Conservation (phyloP, 441 rosid genomes). For the Hura crepitans region DNA sequence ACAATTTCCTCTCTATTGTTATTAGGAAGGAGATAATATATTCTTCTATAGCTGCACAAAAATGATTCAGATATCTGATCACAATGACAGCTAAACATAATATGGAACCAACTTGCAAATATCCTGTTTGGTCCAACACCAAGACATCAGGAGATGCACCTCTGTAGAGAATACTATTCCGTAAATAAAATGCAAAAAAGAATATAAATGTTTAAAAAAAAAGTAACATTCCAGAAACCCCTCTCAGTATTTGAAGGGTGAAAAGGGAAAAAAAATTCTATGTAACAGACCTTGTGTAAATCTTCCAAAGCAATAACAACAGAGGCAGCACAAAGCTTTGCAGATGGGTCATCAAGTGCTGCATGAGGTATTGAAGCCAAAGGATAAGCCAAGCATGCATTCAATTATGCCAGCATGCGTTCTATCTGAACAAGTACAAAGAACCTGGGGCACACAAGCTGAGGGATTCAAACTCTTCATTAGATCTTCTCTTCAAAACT, state of each 20-base stretch:
- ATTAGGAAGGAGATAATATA: not conserved
- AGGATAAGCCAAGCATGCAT: slow-evolving; percentile 74
- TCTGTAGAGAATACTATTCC: slow-evolving; percentile 82
- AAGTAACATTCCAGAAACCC: not conserved
- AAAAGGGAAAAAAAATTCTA: slow-evolving; percentile 15
- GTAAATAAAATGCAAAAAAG: slow-evolving; percentile 33
- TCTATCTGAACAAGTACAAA: slow-evolving; percentile 66
- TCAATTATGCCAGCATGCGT: slow-evolving; percentile 62
- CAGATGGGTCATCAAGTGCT: slow-evolving; percentile 69
- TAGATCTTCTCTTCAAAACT: slow-evolving; percentile 76
- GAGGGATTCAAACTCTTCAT: slow-evolving; percentile 54
- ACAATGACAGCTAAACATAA: slow-evolving; percentile 9
- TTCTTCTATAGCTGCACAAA: not conserved
- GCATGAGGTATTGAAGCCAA: slow-evolving; percentile 72
- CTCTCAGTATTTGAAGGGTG: slow-evolving; percentile 17
- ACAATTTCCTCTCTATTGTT: slow-evolving; percentile 9
- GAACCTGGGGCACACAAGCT: slow-evolving; percentile 63
- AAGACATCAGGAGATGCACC: slow-evolving; percentile 78
- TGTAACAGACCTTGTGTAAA: slow-evolving; percentile 59
- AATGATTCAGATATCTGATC: not conserved
- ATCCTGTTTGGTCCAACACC: slow-evolving; percentile 82
- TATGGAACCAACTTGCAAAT: slow-evolving; percentile 54
- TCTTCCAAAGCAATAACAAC: slow-evolving; percentile 68
- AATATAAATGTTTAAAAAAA: slow-evolving; percentile 7
- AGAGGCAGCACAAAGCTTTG: slow-evolving; percentile 74